Percentiles rank a stretch among this genome's conserved stretches.
Conservation (phyloP, 345 rosid species). For the Corchorus capsularis region DNA sequence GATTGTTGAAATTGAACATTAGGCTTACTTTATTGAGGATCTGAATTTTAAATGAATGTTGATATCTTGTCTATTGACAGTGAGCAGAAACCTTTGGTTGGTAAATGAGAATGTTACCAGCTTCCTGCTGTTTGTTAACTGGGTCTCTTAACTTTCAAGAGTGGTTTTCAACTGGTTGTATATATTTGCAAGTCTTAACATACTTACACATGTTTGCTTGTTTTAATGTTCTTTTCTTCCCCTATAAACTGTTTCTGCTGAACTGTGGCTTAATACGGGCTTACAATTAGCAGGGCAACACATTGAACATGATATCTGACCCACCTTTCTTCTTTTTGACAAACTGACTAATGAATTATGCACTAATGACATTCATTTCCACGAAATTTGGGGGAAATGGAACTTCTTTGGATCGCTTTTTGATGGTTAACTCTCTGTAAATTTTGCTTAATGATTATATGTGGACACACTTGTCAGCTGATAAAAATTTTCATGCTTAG, state of each 20-base stretch:
- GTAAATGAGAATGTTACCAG: neutral
- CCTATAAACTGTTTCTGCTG: neutral
- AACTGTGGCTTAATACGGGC: neutral
- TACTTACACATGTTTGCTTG: neutral
- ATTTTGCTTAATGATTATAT: too few relatives aligned
- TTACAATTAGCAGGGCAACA: neutral
- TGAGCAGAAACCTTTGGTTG: neutral
- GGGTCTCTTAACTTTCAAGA: neutral
- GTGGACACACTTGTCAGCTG: too few relatives aligned
- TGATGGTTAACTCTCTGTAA: too few relatives aligned
- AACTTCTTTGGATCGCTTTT: too few relatives aligned
- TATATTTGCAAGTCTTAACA: neutral
- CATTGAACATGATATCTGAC: neutral
- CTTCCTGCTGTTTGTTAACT: neutral
- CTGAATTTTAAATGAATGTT: slow-evolving; percentile 1
- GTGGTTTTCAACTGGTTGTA: neutral
- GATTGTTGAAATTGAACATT: neutral
- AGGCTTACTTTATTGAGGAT: neutral
- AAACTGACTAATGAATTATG: neutral
- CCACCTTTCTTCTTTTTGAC: neutral
- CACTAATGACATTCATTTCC: neutral
- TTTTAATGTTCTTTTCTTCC: neutral
- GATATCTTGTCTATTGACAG: neutral
- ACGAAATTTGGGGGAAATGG: neutral
- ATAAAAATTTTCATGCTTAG: too few relatives aligned